These are phyloP conservation scores for Monosporascus ibericus DNA, from an alignment of 2,329 filamentous ascomycete species.

Conservation along the genomic window DNA sequence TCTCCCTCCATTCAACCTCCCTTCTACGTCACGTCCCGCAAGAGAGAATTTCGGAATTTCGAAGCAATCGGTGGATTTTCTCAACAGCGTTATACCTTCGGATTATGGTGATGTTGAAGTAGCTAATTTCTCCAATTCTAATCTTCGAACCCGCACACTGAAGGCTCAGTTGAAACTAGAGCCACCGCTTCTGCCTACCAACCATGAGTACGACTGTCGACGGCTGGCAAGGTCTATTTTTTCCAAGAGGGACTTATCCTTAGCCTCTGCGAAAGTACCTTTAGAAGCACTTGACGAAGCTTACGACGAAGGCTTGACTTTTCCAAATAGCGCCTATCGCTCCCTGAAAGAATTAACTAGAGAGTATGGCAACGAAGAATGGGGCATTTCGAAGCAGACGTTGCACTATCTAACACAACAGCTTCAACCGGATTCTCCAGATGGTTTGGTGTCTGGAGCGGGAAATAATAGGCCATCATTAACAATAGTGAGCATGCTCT, in stretches of 20 bases:
- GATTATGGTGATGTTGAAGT: constrained; percentile 1
- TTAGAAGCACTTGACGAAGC: constrained; percentile 16
- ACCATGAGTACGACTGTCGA: constrained; percentile 21
- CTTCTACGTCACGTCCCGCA: constrained; percentile 3
- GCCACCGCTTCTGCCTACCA: constrained; percentile 15
- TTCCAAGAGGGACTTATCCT: constrained; percentile 6
- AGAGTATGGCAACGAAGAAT: constrained; percentile 11
- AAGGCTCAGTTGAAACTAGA: constrained; percentile 18
- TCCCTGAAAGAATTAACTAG: constrained; percentile 7
- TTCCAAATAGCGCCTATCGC: constrained; percentile 11
- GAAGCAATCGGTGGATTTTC: constrained; percentile 9
- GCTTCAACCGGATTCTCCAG: constrained; percentile 12
- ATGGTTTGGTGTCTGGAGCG: constrained; percentile 5
- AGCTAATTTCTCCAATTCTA: background rate
- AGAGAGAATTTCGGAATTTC: constrained; percentile 13
- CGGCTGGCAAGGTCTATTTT: constrained; percentile 13
- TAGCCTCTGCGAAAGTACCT: constrained; percentile 15
- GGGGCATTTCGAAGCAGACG: constrained; percentile 15
- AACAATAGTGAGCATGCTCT: constrained; percentile 6
- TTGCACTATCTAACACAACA: constrained; percentile 12
- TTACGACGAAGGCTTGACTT: constrained; percentile 19
- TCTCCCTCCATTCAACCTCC: constrained; percentile 14
- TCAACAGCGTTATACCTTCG: constrained; percentile 8
- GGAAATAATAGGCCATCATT: constrained; percentile 4
- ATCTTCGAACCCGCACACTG: constrained; percentile 1